These are phyloP conservation scores for Begonia fuchsioides DNA, from an alignment of 306 rosid genomes.

Conservation along the genomic window DNA sequence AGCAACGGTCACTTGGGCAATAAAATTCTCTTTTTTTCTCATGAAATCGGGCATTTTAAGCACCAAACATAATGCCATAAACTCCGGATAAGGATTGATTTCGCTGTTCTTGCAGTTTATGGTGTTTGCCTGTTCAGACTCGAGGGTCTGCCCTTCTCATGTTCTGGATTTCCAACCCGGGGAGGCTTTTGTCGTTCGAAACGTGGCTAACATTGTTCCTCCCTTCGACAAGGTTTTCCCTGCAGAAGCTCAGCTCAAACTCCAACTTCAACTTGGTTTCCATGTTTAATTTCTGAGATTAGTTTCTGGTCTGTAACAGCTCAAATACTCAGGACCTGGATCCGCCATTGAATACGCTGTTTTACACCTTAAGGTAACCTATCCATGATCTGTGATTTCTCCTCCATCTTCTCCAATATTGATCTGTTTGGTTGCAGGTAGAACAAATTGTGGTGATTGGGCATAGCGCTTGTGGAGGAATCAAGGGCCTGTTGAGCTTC, in stretches of 20 bases:
- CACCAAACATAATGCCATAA: too few relatives aligned
- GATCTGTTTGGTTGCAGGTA: slow-evolving; percentile 33
- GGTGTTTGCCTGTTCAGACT: slow-evolving; percentile 98
- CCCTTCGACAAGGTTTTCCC: slow-evolving; percentile 57
- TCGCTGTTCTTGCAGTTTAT: slow-evolving; percentile 60
- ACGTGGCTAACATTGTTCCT: slow-evolving; percentile 92
- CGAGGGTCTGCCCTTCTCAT: slow-evolving; percentile 97
- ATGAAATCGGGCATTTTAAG: too few relatives aligned
- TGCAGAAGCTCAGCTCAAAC: not conserved
- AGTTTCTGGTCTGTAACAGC: slow-evolving; percentile 20
- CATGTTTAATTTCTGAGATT: not conserved
- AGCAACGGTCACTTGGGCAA: too few relatives aligned
- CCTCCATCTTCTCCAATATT: not conserved
- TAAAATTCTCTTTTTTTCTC: too few relatives aligned
- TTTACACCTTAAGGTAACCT: slow-evolving; percentile 74
- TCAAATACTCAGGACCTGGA: slow-evolving; percentile 51
- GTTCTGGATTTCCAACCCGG: slow-evolving; percentile 90
- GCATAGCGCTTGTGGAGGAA: slow-evolving; percentile 95
- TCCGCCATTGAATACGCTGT: slow-evolving; percentile 87
- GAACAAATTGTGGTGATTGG: slow-evolving; percentile 57
- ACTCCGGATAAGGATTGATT: too few relatives aligned
- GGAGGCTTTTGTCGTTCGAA: slow-evolving; percentile 93
- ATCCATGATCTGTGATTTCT: not conserved
- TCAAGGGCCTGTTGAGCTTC: slow-evolving; percentile 68
- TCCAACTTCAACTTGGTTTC: too few relatives aligned